These are phyloP conservation scores for Chalciporus sphaerocephalus DNA, from an alignment of 768 basidiomycete species.

Conservation along the genomic window DNA sequence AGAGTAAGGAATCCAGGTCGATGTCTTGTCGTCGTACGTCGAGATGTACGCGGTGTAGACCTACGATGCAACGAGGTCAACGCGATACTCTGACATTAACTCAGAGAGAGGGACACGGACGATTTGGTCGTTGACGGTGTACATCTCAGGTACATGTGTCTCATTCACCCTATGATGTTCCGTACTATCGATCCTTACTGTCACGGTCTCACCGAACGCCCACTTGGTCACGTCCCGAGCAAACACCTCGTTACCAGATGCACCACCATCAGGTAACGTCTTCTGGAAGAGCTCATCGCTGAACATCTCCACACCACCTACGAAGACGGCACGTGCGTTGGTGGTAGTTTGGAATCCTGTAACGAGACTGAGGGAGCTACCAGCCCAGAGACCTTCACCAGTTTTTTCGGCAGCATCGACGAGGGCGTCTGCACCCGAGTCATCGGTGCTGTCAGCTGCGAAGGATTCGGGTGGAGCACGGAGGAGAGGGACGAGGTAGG, in stretches of 20 bases:
- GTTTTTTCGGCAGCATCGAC: slow-evolving; percentile 70
- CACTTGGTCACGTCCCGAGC: slow-evolving; percentile 74
- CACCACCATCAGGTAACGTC: slow-evolving; percentile 52
- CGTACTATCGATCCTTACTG: slow-evolving; percentile 70
- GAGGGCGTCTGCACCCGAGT: slow-evolving; percentile 55
- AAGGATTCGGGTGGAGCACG: slow-evolving; percentile 73
- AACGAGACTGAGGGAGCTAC: slow-evolving; percentile 70
- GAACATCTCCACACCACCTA: slow-evolving; percentile 78
- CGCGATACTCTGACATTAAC: no score
- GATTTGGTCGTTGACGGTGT: slow-evolving; percentile 83
- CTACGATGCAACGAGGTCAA: slow-evolving; percentile 36
- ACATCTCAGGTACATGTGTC: slow-evolving; percentile 59
- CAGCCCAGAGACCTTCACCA: slow-evolving; percentile 81
- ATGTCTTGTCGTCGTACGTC: slow-evolving; percentile 51
- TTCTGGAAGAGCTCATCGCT: slow-evolving; percentile 70
- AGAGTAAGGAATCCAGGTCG: slow-evolving; percentile 69
- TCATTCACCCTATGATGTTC: slow-evolving; percentile 70
- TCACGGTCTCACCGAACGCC: slow-evolving; percentile 85
- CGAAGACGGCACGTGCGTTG: slow-evolving; percentile 74
- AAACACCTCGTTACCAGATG: slow-evolving; percentile 74
- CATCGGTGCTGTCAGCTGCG: slow-evolving; percentile 60
- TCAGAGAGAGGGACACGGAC: slow-evolving; percentile 40
- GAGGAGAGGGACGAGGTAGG: slow-evolving; percentile 78
- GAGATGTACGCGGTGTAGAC: slow-evolving; percentile 73
- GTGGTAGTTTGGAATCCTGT: slow-evolving; percentile 84